Conservation (phyloP, 1,139 yeast species). For the Sugiyamaella neomexicana region DNA sequence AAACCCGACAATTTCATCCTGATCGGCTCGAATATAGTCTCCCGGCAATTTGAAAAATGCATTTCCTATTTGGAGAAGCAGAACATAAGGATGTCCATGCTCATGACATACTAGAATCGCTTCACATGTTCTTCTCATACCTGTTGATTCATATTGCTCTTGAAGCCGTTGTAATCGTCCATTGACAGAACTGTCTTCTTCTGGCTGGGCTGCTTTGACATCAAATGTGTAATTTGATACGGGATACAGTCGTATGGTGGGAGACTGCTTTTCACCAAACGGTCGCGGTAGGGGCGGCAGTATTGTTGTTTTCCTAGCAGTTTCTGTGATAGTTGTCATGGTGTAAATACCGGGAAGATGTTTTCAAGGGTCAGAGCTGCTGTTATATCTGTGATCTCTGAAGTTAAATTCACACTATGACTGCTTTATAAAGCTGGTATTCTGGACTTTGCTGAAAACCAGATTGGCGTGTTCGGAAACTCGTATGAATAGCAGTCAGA, state of each 20-base stretch:
- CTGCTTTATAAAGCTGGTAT: neutral
- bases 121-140: constrained; percentile 42
- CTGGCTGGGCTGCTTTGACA: constrained; percentile 39
- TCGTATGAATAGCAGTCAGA: neutral
- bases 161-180: constrained; percentile 37
- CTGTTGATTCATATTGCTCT: constrained; percentile 38
- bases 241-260: constrained; percentile 37
- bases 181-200: constrained; percentile 38
- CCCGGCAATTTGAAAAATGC: constrained; percentile 42
- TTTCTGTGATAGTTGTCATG: constrained; percentile 35
- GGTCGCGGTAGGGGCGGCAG: constrained; percentile 28
- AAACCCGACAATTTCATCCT: constrained; percentile 38
- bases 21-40: constrained; percentile 38
- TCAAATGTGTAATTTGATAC: constrained; percentile 40
- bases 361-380: neutral
- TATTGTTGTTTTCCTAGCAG: constrained; percentile 31
- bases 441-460: too few species aligned
- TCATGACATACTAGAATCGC: constrained; percentile 41
- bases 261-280: constrained; percentile 30
- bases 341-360: neutral
- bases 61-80: constrained; percentile 39
- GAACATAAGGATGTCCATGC: constrained; percentile 41
- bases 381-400: neutral
- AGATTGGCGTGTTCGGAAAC: too few species aligned
- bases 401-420: neutral